Base-by-base conservation (phyloP, 2,329 filamentous ascomycete species). In the Pseudodiploospora longispora region DNA sequence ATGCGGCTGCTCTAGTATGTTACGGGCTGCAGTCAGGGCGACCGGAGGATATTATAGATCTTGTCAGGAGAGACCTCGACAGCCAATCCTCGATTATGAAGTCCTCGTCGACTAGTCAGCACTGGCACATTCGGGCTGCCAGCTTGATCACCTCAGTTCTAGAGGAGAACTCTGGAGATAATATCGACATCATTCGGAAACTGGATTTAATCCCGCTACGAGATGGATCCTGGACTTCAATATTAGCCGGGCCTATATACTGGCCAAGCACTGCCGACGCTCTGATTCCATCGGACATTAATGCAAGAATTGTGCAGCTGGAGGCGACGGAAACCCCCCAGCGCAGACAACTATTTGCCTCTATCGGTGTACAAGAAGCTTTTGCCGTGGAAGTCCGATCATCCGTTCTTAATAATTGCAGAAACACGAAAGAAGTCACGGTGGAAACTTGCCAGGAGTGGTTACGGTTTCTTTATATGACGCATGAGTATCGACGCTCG, bases 401-500 rank as follows among this genome's bases (percentile, higher is more conserved):
- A 4, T 34, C 36, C 31, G 31, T 42, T 4, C 27, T 36, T 5
- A 27, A 30, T 6, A 36, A 30, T 10, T 34, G 36, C 19, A 9
- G 10, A 6, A 10, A 8, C n/a, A 27, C 10, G 0, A 9, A 28
- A 6, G 9, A 19, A 12, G 19, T 42, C 8, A 30, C 32, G 27
- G 32, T n/a, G 6, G 12, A n/a, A 6, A 29, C 19, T 7, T 46
- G 33, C 36, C 42, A 30, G 12, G 36, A 43, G 1, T 32, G 43
- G 10, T 5, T 46, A 5, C 6, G 3, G 9, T 43, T 46, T 33
- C 10, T 46, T 6, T 46, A 46, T 7, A 8, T 43, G 30, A 46
- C 44, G 2, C 36, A 43, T 27, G 12, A n/a, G 29, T 6, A 43
- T 31, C 40, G 44, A 10, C 30, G 12, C 4, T 27, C 7, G 2